A percentile compares a stretch with the other conserved stretches of the same genome.
Evolutionary conservation across 768 basidiomycete genomes (phyloP).

Genomic region (Hydnum rufescens): DNA sequence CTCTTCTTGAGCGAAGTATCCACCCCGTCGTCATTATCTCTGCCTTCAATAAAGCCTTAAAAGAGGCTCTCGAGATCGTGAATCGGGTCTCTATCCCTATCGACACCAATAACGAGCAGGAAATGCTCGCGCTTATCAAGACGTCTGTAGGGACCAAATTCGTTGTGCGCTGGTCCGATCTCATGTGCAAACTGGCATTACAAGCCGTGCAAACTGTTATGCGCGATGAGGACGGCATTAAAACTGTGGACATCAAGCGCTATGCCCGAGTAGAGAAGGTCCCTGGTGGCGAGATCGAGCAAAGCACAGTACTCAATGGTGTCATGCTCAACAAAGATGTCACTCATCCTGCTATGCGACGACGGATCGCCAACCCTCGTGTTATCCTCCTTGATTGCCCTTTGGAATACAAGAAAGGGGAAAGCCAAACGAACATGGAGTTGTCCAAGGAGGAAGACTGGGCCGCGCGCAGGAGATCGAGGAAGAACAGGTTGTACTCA

Average conservation of each 20-base stretch:
- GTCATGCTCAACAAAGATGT: conserved; percentile 99
- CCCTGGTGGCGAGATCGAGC: conserved; percentile 93
- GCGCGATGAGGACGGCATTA: conserved; percentile 49
- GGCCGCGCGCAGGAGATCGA: conserved; percentile 85
- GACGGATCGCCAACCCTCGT: conserved; percentile 74
- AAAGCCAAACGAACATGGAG: conserved; percentile 96
- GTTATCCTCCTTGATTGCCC: conserved; percentile 87
- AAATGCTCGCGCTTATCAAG: conserved; percentile 95
- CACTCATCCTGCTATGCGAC: conserved; percentile 89
- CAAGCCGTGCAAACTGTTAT: conserved; percentile 83
- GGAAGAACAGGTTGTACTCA: conserved; percentile 84
- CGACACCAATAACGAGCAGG: conserved; percentile 59
- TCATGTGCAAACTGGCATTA: conserved; percentile 91
- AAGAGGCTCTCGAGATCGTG: conserved; percentile 78
- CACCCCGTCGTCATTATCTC: conserved; percentile 98
- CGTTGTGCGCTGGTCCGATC: conserved; percentile 85
- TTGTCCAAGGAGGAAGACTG: conserved; percentile 88
- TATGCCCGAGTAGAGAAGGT: conserved; percentile 96
- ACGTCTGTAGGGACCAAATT: conserved; percentile 98
- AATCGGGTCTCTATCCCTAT: conserved; percentile 78
- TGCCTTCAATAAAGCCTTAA: conserved; percentile 91
- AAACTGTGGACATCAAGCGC: conserved; percentile 93
- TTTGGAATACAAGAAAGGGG: conserved; percentile 97
- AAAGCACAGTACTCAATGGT: conserved; percentile 67
- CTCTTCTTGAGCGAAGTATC: conserved; percentile 88